These are phyloP conservation scores for Ascochyta rabiei DNA, from an alignment of 2,329 filamentous ascomycete species.

Conservation along the genomic window DNA sequence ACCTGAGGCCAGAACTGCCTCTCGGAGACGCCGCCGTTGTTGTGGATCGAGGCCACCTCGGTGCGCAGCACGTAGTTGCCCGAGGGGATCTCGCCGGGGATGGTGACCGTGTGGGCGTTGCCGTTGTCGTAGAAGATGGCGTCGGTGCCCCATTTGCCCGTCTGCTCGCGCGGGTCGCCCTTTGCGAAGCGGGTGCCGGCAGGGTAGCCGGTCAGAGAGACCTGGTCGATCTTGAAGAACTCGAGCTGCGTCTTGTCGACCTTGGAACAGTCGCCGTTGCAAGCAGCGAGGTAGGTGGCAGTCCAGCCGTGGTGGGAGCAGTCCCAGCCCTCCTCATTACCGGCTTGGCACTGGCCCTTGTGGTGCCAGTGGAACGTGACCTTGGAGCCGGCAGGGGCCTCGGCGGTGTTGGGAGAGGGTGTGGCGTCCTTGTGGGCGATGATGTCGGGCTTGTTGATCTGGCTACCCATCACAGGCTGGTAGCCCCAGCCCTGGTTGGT, in stretches of 20 bases:
- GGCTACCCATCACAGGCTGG: conserved; percentile 36
- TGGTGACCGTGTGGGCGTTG: conserved; percentile 41
- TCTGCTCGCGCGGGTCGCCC: conserved; percentile 27
- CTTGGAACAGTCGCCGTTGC: conserved; percentile 43
- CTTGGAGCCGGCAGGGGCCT: conserved; percentile 35
- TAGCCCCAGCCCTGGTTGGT: conserved; percentile 43
- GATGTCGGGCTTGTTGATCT: conserved; percentile 36
- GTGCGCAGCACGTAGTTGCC: conserved; percentile 46
- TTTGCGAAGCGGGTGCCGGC: conserved; percentile 33
- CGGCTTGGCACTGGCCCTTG: conserved; percentile 29
- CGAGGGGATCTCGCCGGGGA: conserved; percentile 39
- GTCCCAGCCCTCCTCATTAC: conserved; percentile 39
- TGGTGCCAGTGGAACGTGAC: conserved; percentile 44
- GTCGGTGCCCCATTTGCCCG: conserved; percentile 43
- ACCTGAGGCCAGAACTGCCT: conserved; percentile 45
- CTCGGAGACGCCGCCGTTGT: conserved; percentile 39
- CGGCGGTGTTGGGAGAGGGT: conserved; percentile 38
- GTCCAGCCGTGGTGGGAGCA: conserved; percentile 44
- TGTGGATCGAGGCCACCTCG: conserved; percentile 44
- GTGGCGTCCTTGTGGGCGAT: conserved; percentile 41
- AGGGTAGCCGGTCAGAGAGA: conserved; percentile 36
- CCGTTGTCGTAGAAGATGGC: conserved; percentile 44
- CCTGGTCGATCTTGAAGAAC: conserved; percentile 46
- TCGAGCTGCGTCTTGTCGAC: conserved; percentile 38
- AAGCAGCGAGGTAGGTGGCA: conserved; percentile 39